Percentiles rank a stretch among this genome's conserved stretches.
Evolutionary conservation across 164 flowering plant genomes (phyloP).

Genomic region (Saururus chinensis): DNA sequence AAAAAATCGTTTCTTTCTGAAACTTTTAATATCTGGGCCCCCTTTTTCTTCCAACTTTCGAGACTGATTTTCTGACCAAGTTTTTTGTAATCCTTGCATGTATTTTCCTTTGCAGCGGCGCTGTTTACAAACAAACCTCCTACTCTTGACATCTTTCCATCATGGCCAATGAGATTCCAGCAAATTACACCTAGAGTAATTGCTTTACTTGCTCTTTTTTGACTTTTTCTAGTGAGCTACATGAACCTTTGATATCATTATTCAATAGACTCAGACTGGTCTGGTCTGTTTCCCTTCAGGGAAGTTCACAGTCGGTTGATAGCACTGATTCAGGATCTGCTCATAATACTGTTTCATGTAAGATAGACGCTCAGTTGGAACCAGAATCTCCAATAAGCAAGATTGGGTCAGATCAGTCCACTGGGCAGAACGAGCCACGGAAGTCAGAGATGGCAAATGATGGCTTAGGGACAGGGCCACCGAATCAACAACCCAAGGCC

Average conservation of each 20-base stretch:
- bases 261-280: background rate
- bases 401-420: constrained; percentile 22
- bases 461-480: constrained; percentile 28
- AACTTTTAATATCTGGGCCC: constrained; percentile 28
- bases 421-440: constrained; percentile 5
- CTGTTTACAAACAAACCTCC: constrained; percentile 7
- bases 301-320: constrained; percentile 61
- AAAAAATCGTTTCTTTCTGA: constrained; percentile 38
- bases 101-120: constrained; percentile 2
- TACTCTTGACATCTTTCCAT: constrained; percentile 13
- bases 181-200: constrained; percentile 3
- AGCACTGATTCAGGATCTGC: constrained; percentile 71
- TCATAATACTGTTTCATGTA: constrained; percentile 42
- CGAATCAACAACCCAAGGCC: constrained; percentile 37
- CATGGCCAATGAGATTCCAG: constrained; percentile 13
- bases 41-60: constrained; percentile 10
- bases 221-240: background rate
- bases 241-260: background rate
- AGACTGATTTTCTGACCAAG: constrained; percentile 15
- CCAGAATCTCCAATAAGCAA: constrained; percentile 44
- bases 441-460: constrained; percentile 40
- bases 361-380: constrained; percentile 39
- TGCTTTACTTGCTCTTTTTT: background rate
- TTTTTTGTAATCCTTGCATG: constrained; percentile 1
- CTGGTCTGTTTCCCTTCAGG: constrained; percentile 15